Evolutionary conservation across 176 grass and related monocot genomes (phyloP), one percentile per base, ranked within the genome.

Genomic region (Musa beccarii): DNA sequence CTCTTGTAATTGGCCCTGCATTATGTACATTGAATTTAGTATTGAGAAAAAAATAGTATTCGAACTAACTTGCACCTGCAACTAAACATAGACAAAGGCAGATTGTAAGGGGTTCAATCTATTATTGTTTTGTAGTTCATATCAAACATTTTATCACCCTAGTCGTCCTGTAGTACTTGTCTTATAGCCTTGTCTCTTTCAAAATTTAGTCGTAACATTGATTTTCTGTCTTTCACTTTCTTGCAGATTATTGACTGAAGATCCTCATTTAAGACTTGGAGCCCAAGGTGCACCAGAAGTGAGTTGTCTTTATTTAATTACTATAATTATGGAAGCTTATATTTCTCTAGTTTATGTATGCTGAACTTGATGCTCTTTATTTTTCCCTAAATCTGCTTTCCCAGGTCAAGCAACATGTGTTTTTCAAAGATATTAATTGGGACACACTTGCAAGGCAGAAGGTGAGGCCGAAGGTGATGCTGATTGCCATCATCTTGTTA

Each of bases 391-490:
- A 68, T 76, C 59, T 16, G 3, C 74, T 14, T 80, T 84, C 87
- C 22, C 81, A 99, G 96, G 96, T 95, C 74, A 99, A 99, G 79
- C 86, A 86, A 75, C 91, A 99, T 74, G 53, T 81, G 7, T 99
- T 95, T 85, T 99, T 99, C 61, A 99, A 99, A 83, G 81, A 99
- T 69, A 86, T 99, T 78, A 99, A 90, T 79, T 99, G 96, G 96
- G 96, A 99, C 67, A 92, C 91, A 34, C 81, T 99, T 75, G 91
- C 91, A 54, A 89, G 96, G 76, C 96, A 99, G 75, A 99, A 99
- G 96, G 96, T 99, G 28, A 89, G 96, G 76, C 96, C 95, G 75
- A 99, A 99, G 96, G 96, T 99, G 28, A 50, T 52, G 21, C 9
- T 43, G 64, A 80, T 54, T 68, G 56, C 61, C 56, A 17, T 53